A percentile compares a stretch with the other conserved stretches of the same genome.
phyloP scores from a whole-genome alignment of 305 asterid genomes.

The Withania somnifera region DNA sequence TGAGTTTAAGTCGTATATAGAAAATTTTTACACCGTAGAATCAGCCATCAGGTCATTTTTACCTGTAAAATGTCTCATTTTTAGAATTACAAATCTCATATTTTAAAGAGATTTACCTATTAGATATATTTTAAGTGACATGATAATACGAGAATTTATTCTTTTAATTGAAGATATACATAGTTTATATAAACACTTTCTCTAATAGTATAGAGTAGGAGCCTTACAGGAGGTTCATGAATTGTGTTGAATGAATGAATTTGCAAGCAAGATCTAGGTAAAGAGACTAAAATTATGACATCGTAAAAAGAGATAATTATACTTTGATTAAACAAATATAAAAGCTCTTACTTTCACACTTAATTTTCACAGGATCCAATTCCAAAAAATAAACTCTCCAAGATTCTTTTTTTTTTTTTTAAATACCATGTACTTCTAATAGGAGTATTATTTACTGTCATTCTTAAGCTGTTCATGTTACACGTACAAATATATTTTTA shows the following conservation, averaged over 20 bases:
- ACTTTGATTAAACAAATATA: not conserved
- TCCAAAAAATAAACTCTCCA: not conserved
- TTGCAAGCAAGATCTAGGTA: not conserved
- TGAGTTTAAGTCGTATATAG: too few species aligned
- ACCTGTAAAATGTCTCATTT: not conserved
- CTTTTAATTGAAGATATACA: too few species aligned
- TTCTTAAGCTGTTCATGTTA: not conserved
- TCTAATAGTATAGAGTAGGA: too few species aligned
- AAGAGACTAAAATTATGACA: not conserved
- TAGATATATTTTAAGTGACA: too few species aligned
- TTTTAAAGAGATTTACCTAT: too few species aligned
- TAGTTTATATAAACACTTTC: too few species aligned
- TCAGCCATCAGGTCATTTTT: not conserved
- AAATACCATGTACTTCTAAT: too few species aligned
- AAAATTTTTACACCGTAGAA: too few species aligned
- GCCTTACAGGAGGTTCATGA: not conserved
- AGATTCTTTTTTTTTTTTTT: not conserved
- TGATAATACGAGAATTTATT: too few species aligned
- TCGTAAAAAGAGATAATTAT: not conserved
- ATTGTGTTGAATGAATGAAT: not conserved
- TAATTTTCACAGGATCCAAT: conserved; percentile 7
- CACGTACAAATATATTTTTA: too few species aligned
- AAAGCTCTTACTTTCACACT: conserved; percentile 9
- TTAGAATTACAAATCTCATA: not conserved
- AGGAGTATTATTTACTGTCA: not conserved